Evolutionary conservation across 495 filamentous ascomycete species (phyloP), one percentile per base, ranked within the genome.

Genomic region (Lindgomyces ingoldianus): DNA sequence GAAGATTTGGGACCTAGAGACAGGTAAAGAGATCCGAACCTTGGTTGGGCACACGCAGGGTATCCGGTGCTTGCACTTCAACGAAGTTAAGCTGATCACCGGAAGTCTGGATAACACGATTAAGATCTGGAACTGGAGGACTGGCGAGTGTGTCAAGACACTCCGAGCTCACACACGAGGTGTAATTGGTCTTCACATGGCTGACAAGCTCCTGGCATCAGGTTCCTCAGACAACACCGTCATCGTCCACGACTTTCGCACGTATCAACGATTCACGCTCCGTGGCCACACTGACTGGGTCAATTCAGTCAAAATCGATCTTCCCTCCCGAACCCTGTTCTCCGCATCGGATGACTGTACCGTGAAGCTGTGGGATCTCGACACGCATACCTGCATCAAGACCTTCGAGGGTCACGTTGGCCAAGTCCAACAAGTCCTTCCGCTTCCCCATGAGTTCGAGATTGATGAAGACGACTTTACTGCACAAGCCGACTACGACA

Each of bases 101-200:
- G 92, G 90, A 22, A 87, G 87, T 65, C 75, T 96, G 50, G 92
- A 96, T 72, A 75, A 82, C 56, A 95, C 85, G 18, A 76, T 99
- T 57, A 90, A 89, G 73, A 84, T 98, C 27, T 99, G 94, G 95
- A 96, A 98, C 68, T 98, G 93, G 91, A 83, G 89, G 42, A 97
- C 92, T 0, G 94, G 94, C 45, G 85, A 90, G 69, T 95, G 90
- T 71, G 82, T 96, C 45, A 89, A 88, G 14, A 96, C 87, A 0
- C 86, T 92, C 36, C 82, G 81, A 9, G 94, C 87, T 3, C 94
- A 98, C 71, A 84, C 80, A 9, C 87, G 82, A 42, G 93, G 91
- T 12, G 85, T 99, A 19, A 88, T 98, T 60, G 84, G 85, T 26
- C 78, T 98, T 8, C 89, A 97, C 74, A 96, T 96, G 72, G 89